phyloP scores from a whole-genome alignment of 164 flowering plant species.

The Protea cynaroides region DNA sequence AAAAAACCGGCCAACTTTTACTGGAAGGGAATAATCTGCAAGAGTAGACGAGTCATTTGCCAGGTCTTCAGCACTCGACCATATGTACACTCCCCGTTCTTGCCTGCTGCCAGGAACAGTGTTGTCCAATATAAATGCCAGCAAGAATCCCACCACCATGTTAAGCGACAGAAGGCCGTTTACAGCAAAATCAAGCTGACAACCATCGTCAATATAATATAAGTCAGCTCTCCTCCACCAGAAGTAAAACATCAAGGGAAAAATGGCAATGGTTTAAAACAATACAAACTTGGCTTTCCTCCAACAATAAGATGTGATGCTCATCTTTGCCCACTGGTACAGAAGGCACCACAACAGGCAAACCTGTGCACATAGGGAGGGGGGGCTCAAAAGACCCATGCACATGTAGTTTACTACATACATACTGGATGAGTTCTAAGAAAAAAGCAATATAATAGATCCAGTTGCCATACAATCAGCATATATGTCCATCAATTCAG shows the following conservation, averaged over 20 bases:
- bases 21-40: conserved; percentile 58
- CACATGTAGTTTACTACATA: not conserved
- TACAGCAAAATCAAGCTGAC: conserved; percentile 69
- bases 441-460: not conserved
- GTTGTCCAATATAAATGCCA: conserved; percentile 78
- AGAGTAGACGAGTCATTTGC: conserved; percentile 40
- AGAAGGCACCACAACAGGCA: too few species aligned
- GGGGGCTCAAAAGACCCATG: too few species aligned
- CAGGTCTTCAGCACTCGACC: conserved; percentile 64
- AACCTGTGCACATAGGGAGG: too few species aligned
- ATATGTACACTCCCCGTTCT: conserved; percentile 85
- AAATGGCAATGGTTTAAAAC: too few species aligned
- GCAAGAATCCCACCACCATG: conserved; percentile 79
- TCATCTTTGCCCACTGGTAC: too few species aligned
- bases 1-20: conserved; percentile 36
- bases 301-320: too few species aligned
- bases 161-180: conserved; percentile 72
- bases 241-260: not conserved
- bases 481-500: too few species aligned
- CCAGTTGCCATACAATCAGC: too few species aligned
- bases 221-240: conserved; percentile 7
- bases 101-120: conserved; percentile 76
- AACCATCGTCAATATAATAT: conserved; percentile 5
- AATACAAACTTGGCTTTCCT: too few species aligned
- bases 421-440: not conserved